A percentile compares a stretch with the other conserved stretches of the same genome.
Evolutionary conservation across 768 basidiomycete genomes (phyloP).

Genomic region (Flagelloscypha sp.): DNA sequence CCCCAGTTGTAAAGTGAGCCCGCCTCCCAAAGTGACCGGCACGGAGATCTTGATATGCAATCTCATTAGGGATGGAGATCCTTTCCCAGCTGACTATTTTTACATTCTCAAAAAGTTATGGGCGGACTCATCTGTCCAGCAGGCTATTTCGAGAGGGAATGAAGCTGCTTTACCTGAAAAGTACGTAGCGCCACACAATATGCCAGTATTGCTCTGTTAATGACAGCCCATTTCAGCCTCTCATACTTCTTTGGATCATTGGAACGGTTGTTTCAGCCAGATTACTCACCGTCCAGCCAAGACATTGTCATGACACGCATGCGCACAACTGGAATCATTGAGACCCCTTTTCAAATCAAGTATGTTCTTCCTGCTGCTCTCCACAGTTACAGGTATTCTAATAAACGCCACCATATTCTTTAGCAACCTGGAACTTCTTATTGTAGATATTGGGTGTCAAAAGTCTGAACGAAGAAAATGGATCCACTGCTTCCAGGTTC

Average conservation of each 20-base stretch:
- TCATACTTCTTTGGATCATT: slow-evolving; percentile 72
- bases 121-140: slow-evolving; percentile 67
- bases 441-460: slow-evolving; percentile 77
- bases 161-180: slow-evolving; percentile 91
- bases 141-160: slow-evolving; percentile 75
- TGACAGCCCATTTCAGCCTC: slow-evolving; percentile 42
- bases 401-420: no score
- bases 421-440: no score
- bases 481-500: slow-evolving; percentile 94
- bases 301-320: slow-evolving; percentile 84
- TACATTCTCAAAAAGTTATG: slow-evolving; percentile 67
- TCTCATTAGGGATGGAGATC: slow-evolving; percentile 74
- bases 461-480: slow-evolving; percentile 90
- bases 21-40: no score
- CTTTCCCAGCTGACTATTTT: slow-evolving; percentile 64
- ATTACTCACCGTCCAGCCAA: slow-evolving; percentile 70
- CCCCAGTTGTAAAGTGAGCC: slow-evolving; percentile 59
- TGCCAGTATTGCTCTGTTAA: no score
- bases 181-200: slow-evolving; percentile 31
- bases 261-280: slow-evolving; percentile 68
- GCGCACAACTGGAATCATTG: slow-evolving; percentile 84
- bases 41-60: no score
- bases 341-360: slow-evolving; percentile 72
- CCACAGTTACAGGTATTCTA: slow-evolving; percentile 82
- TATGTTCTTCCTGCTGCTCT: slow-evolving; percentile 81